Conservation (phyloP, 192 early-diverging fungal genomes). For the Podila epigama region DNA sequence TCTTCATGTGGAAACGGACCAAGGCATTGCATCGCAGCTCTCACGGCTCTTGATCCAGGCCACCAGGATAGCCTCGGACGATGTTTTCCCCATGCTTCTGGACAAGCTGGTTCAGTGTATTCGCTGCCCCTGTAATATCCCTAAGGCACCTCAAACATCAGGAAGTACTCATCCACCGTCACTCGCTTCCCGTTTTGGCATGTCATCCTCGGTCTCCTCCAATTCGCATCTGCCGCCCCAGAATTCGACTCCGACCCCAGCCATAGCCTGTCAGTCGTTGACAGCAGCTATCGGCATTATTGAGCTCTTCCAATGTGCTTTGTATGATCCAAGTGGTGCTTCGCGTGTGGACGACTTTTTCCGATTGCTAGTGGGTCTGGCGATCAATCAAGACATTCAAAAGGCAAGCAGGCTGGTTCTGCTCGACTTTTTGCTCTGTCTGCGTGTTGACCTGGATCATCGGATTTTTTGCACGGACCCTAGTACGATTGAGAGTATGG, state of each 20-base stretch:
- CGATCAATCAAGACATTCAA: constrained; percentile 44
- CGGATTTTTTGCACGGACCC: constrained; percentile 52
- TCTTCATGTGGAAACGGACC: constrained; percentile 49
- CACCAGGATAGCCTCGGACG: constrained; percentile 30
- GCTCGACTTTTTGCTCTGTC: constrained; percentile 57
- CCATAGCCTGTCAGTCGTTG: constrained; percentile 43
- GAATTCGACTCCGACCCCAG: neutral
- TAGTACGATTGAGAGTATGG: constrained; percentile 40
- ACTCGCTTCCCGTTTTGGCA: constrained; percentile 33
- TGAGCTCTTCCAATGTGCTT: constrained; percentile 55
- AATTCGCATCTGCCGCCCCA: constrained; percentile 1
- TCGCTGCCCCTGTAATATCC: constrained; percentile 49
- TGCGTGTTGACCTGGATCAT: constrained; percentile 62
- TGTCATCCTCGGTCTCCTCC: constrained; percentile 36
- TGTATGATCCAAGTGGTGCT: constrained; percentile 43
- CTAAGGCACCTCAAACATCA: constrained; percentile 10
- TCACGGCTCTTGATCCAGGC: constrained; percentile 51
- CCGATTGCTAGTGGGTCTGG: constrained; percentile 50
- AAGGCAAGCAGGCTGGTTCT: constrained; percentile 55
- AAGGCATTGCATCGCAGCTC: constrained; percentile 31
- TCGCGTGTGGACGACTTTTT: constrained; percentile 47
- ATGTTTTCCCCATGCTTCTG: constrained; percentile 46
- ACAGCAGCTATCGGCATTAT: constrained; percentile 50
- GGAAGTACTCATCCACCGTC: constrained; percentile 14
- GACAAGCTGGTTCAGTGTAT: constrained; percentile 45